phyloP scores from a whole-genome alignment of 768 basidiomycete genomes.

The Tulasnella sp. region DNA sequence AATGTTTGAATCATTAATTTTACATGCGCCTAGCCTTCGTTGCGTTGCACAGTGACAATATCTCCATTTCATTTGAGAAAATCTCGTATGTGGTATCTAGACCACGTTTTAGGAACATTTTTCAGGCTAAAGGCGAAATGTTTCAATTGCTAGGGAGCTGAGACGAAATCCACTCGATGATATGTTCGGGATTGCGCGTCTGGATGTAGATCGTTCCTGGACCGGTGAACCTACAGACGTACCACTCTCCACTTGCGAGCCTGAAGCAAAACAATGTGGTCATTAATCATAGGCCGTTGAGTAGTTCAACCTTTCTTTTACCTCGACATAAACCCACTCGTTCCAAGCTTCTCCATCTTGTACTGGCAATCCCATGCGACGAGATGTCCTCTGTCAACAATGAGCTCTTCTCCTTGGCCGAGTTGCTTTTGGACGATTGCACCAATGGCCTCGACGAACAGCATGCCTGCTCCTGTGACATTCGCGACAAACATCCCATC shows the following conservation, averaged over 20 bases:
- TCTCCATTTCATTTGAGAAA: too few species aligned
- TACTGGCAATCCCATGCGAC: slow-evolving; percentile 30
- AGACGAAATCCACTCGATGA: slow-evolving; percentile 26
- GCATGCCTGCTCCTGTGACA: slow-evolving; percentile 24
- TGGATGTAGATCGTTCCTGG: slow-evolving; percentile 30
- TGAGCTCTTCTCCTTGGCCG: slow-evolving; percentile 27
- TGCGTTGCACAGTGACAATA: too few species aligned
- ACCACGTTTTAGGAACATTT: too few species aligned
- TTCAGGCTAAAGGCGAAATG: too few species aligned
- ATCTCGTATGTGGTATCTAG: too few species aligned
- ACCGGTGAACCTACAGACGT: slow-evolving; percentile 25
- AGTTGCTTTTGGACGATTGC: slow-evolving; percentile 27
- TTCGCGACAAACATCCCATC: slow-evolving; percentile 28
- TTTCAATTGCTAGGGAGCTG: slow-evolving; percentile 22
- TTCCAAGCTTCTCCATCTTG: slow-evolving; percentile 28
- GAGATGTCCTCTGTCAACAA: slow-evolving; percentile 31
- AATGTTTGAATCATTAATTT: too few species aligned
- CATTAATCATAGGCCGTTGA: too few species aligned
- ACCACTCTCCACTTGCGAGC: background rate
- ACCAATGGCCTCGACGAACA: slow-evolving; percentile 28
- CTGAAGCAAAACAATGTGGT: too few species aligned
- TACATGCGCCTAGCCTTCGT: too few species aligned
- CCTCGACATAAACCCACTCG: slow-evolving; percentile 26
- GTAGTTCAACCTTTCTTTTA: too few species aligned
- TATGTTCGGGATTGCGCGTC: slow-evolving; percentile 26